Base-by-base conservation (phyloP, 305 asterid species). In the Ilex paraguariensis region DNA sequence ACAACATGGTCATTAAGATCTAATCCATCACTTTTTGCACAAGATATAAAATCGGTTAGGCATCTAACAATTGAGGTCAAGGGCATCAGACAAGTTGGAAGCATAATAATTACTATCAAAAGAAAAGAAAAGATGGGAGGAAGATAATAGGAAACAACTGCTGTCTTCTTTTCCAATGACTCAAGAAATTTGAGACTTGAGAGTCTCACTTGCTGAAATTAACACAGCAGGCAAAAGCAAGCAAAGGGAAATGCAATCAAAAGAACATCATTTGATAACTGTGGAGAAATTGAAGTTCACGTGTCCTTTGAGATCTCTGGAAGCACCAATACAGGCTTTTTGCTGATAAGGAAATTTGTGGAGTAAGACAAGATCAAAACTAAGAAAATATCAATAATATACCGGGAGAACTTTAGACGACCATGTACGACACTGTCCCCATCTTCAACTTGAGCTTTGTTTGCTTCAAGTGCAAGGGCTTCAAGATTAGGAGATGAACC, bases 401-500 rank as follows among this genome's bases (percentile, higher is more conserved):
- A 91, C 98, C 96, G 81, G 60, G 82, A 73, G 73, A 72, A 53
- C 58, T 68, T 82, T 75, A 73, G 60, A 70, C 64, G 73, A 40
- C 73, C 72, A 65, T 75, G 65, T 66, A 64, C 74, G 60, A 69
- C 77, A 56, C 62, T 61, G 60, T 77, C 93, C 53, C 77, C 91
- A 62, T 75, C 88, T 77, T 79, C 82, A 71, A 71, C 83, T 75
- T 84, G 83, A 31, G 85, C 72, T 75, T 80, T 81, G 85, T 71
- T 79, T 62, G 70, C 72, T 75, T 85, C 95, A n/a, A 86, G 84
- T 61, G 95, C 94, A 71, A 89, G 95, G 63, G 95, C 87, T 85
- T 92, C 98, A 33, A 90, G 98, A 80, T 92, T 92, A 66, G 95
- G 94, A 67, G 97, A 90, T 65, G 98, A 92, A 69, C 97, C 98